These are phyloP conservation scores for Xylaria sp. DNA, from an alignment of 2,329 filamentous ascomycete species.

Conservation along the genomic window DNA sequence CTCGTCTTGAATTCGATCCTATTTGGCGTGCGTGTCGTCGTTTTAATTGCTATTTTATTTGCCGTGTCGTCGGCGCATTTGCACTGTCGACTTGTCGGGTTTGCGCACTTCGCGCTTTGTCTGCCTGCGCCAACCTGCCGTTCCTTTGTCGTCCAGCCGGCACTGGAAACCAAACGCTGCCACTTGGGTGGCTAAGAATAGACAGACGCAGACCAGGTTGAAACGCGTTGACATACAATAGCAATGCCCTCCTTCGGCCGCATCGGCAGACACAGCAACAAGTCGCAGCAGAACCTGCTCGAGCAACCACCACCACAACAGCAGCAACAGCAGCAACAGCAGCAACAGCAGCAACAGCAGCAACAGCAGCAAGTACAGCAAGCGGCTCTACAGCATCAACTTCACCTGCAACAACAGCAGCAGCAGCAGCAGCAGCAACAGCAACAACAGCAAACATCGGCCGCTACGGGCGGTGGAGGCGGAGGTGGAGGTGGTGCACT, in stretches of 20 bases:
- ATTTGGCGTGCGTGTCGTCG: background rate
- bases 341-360: slow-evolving; percentile 43
- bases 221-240: slow-evolving; percentile 35
- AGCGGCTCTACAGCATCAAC: slow-evolving; percentile 48
- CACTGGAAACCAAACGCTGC: slow-evolving; percentile 25
- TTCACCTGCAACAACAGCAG: slow-evolving; percentile 40
- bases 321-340: slow-evolving; percentile 43
- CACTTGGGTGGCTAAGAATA: slow-evolving; percentile 33
- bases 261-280: slow-evolving; percentile 59
- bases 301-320: slow-evolving; percentile 53
- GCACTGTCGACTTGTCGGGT: slow-evolving; percentile 23
- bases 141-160: slow-evolving; percentile 28
- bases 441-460: slow-evolving; percentile 36
- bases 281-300: slow-evolving; percentile 63
- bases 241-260: slow-evolving; percentile 65
- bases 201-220: slow-evolving; percentile 24
- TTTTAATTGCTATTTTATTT: background rate
- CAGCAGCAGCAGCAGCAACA: slow-evolving; percentile 40
- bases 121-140: slow-evolving; percentile 24
- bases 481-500: slow-evolving; percentile 44
- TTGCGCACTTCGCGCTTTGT: slow-evolving; percentile 34
- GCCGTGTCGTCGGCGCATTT: slow-evolving; percentile 4
- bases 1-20: slow-evolving; percentile 21
- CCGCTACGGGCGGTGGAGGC: slow-evolving; percentile 43
- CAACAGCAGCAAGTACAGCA: slow-evolving; percentile 47